Base-by-base conservation (phyloP, 73 alveolate species). In the Symbiodinium natans region DNA sequence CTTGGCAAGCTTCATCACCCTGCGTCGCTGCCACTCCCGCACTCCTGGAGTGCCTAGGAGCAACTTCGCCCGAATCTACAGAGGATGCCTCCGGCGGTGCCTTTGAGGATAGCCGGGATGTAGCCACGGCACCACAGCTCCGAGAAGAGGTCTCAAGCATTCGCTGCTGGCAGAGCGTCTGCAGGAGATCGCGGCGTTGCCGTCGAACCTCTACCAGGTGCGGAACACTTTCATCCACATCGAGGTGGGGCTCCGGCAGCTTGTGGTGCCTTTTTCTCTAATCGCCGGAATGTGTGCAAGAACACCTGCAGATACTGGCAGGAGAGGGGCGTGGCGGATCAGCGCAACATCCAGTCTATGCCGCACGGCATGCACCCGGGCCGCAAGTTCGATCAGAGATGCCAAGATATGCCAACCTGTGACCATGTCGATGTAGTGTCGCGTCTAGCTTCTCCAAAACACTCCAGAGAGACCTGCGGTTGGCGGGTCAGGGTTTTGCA, bases 191-290 rank as follows among this genome's bases (percentile, higher is more conserved):
- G 86, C 73, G 95, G 71, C 95, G 2, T 56, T 88, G 95, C 46
- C 95, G 23, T 25, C 95, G 27, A 74, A 74, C 33, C 86, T 74
- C 73, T 88, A 88, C 33, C 95, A 88, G 74, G 75, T 88, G 31
- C 84, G 95, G 63, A 88, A 88, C 86, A 88, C 95, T 11, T 88
- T 88, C 86, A 88, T 88, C 42, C 95, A 88, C 95, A 39, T 88
- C 43, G 54, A 86, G 48, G 94, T 40, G 27, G 25, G 43, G 77
- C 77, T 21, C 15, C 6, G 34, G 77, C 15, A 11, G 36, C 15
- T 63, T 63, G 36, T 63, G 77, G 77, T 27, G 31, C 77, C 17
- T 27, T 3, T 63, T 15, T 31, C 34, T 10, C 6, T 25, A 56
- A 21, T 56, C 75, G 29, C 6, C 19, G 33, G 75, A 9, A 21